Evolutionary conservation across 345 rosid genomes (phyloP), one percentile per base, ranked within the genome.

Genomic region (Cardamine chenopodiifolia): DNA sequence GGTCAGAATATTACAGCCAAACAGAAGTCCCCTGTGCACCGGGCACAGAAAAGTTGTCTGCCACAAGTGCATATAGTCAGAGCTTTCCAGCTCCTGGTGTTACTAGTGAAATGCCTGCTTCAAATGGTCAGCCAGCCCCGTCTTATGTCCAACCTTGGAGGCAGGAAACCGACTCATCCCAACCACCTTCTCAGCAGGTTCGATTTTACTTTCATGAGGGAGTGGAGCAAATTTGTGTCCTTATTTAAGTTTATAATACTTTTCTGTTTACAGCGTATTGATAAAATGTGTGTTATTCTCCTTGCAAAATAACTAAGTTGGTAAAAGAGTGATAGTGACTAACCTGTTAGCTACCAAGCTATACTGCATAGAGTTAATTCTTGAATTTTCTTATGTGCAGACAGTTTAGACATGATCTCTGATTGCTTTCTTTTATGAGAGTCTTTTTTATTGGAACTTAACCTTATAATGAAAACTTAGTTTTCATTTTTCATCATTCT

Each of bases 21-120:
- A 77, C 98, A 28, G 99, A 96, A 85, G 98, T 90, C 66, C 94
- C 83, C 62, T 96, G 99, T 82, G 99, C 99, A 61, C 99, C 98
- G 0, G 99, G 99, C 64, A 96, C 98, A 15, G 99, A 96, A 76
- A 90, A 85, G 73, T 71, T 86, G 79, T 79, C 94, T 76, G 82
- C 83, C 83, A 34, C 86, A 61, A 73, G 81, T 78, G 64, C 89
- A 45, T 72, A 84, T 77, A 87, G 81, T 62, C 89, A 79, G 81
- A 88, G 80, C 35, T 82, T 83, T 78, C 81, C 87, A 59, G 81
- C 55, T 80, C 78, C 90, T 56, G 81, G 79, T 77, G 87, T 84
- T 77, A 48, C 84, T 61, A 79, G 78, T 81, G 92, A 83, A 57
- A 78, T 85, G 63, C 77, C 89, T 60, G 77, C 85, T 68, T 77